Conservation (phyloP, 768 basidiomycete species). For the Pulveroboletus frians region DNA sequence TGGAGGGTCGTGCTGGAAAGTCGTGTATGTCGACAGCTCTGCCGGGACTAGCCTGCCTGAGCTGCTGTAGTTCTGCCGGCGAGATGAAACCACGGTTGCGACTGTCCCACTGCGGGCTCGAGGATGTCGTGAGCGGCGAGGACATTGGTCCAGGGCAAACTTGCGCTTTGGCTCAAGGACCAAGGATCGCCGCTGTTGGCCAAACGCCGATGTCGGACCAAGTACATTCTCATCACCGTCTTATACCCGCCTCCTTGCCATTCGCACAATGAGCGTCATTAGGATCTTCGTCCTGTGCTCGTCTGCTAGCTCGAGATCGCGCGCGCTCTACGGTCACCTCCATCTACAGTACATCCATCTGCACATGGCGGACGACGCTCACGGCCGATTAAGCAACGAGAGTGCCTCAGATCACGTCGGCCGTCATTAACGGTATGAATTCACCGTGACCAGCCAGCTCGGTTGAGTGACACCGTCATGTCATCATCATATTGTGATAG, state of each 20-base stretch:
- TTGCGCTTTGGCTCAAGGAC: not conserved
- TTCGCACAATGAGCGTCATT: not conserved
- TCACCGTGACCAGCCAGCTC: not conserved
- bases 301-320: not conserved
- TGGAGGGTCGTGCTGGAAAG: conserved; percentile 27
- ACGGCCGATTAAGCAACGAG: not conserved
- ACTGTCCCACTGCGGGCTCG: conserved; percentile 34
- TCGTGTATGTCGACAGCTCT: conserved; percentile 30
- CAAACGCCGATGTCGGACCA: not conserved
- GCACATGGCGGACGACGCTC: not conserved
- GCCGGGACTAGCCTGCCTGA: conserved; percentile 30
- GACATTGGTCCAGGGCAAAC: conserved; percentile 5
- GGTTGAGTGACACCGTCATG: not conserved
- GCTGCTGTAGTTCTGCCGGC: conserved; percentile 31
- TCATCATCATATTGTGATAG: not conserved
- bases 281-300: not conserved
- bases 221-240: not conserved
- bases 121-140: conserved; percentile 19
- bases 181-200: conserved; percentile 7
- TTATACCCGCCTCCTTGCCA: not conserved
- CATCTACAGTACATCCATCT: not conserved
- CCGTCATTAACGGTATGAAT: no score
- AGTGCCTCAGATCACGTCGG: not conserved
- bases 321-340: no score
- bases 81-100: conserved; percentile 33